phyloP scores from a whole-genome alignment of 192 early-diverging fungal genomes.

The Neocallimastix lanati region DNA sequence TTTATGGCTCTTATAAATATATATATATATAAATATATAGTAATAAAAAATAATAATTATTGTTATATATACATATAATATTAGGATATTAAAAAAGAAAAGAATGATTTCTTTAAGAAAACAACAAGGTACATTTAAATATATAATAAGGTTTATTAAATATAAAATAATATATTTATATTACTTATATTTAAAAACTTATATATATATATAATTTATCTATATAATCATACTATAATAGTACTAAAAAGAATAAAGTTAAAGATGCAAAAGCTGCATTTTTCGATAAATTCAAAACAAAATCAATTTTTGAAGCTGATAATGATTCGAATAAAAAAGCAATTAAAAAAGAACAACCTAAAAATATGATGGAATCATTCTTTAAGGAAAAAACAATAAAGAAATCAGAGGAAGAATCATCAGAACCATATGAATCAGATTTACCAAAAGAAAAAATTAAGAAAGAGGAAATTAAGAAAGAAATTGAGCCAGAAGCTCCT shows the following conservation, averaged over 20 bases:
- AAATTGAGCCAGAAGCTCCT: neutral
- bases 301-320: neutral
- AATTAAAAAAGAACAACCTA: neutral
- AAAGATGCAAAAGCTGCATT: neutral
- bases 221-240: neutral
- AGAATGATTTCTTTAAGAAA: neutral
- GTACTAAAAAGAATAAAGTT: neutral
- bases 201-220: neutral
- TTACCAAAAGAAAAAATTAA: no score
- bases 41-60: neutral
- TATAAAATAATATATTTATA: no score
- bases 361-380: neutral
- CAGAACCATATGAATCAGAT: no score
- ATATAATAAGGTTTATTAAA: no score
- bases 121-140: neutral
- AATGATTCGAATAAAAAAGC: neutral
- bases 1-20: no score
- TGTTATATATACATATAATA: neutral
- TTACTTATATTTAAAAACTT: neutral
- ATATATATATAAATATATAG: no score
- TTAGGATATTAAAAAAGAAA: neutral
- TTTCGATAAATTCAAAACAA: neutral
- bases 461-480: neutral
- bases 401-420: neutral
- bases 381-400: neutral